Evolutionary conservation across 257 asterid genomes (phyloP), one percentile per base, ranked within the genome.

Genomic region (Rubia yunnanensis): DNA sequence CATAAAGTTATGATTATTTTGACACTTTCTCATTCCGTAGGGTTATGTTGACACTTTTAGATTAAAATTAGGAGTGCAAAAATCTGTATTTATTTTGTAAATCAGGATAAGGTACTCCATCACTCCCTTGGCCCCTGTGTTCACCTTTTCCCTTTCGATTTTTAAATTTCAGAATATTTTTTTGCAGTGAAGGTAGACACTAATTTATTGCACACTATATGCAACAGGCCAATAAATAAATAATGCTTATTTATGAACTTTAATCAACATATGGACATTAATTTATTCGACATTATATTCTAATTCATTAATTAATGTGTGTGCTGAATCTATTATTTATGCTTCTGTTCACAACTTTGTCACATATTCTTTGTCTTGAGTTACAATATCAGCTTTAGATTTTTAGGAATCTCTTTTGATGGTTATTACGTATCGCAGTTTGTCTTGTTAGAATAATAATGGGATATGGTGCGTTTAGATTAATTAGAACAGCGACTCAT

Each of bases 41-140:
- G n/a, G n/a, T n/a, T n/a, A n/a, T n/a, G n/a, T n/a, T n/a, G n/a
- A n/a, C n/a, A n/a, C n/a, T n/a, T n/a, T n/a, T n/a, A n/a, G n/a
- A n/a, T n/a, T n/a, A n/a, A n/a, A n/a, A n/a, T n/a, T n/a, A n/a
- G n/a, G n/a, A n/a, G n/a, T n/a, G n/a, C n/a, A n/a, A n/a, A n/a
- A n/a, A n/a, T n/a, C n/a, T n/a, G n/a, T n/a, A n/a, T n/a, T n/a
- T n/a, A n/a, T n/a, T n/a, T n/a, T n/a, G n/a, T n/a, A n/a, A 65
- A n/a, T 68, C 31, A 58, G 83, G 91, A 78, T 82, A 84, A 72
- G 73, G 28, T 72, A 79, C 79, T 59, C 77, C 1, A 62, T 59
- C 55, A 7, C 52, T 7, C 52, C 36, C 24, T 50, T 72, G 66
- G 65, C 68, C 39, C 70, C 53, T 39, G 53, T 39, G 65, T 62